Base-by-base conservation (phyloP, 225 moss, liverwort and hornwort genomes). In the Pseudisothecium myosuroides region DNA sequence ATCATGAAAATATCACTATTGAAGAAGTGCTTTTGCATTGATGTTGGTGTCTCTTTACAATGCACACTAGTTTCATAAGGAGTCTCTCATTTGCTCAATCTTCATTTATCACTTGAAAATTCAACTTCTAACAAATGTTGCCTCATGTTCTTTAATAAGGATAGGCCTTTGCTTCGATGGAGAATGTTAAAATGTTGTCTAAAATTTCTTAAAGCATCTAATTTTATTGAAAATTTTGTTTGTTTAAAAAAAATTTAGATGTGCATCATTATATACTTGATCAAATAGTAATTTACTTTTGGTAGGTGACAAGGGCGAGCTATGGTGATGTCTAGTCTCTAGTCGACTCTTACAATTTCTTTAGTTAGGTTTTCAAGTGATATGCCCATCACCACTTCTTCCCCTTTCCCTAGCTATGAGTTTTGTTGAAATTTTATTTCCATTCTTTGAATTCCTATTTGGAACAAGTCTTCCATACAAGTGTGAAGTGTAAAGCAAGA, bases 101-200 rank as follows among this genome's bases (percentile, higher is more conserved):
- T 49, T 49, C 31, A 60, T 10, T 28, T 13, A 5, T 59, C 2
- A 43, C 1, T 32, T 36, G 10, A 49, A 82, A 49, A 49, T 64
- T 63, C 16, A 49, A 23, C 23, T 34, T 64, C 2, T 10, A 23
- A 34, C 4, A 32, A 82, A 34, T 45, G 21, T 39, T 58, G 26
- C 1, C 14, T 55, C 1, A 2, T 17, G 7, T 78, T n/a, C 1
- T 27, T 27, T 24, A 11, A 16, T 11, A 27, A 56, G 2, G 3
- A 11, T 58, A 56, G 16, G 1, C 11, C 22, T 39, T 79, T 27
- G 37, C n/a, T 0, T 56, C 10, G 0, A 24, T 7, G 2, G 5
- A 58, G 7, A n/a, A 17, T 10, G 1, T 55, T 16, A 16, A 78
- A 55, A 29, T 60, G 12, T 17, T 59, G 29, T 60, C 19, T 29